phyloP scores from a whole-genome alignment of 371 early-diverging fungal genomes.

The Coelomomyces lativittatus region DNA sequence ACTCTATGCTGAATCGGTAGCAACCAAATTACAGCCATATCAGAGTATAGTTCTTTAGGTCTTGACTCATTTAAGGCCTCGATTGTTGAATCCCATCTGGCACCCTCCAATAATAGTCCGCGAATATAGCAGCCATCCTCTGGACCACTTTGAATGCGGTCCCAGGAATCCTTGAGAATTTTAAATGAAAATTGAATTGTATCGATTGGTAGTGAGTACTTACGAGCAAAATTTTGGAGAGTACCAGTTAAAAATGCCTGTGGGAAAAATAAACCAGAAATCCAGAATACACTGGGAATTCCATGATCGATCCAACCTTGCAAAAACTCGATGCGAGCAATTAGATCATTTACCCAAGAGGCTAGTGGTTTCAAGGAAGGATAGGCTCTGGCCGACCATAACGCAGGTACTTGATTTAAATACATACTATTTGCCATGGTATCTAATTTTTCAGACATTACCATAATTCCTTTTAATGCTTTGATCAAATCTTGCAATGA shows the following conservation, averaged over 20 bases:
- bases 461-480: constrained; percentile 29
- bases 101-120: constrained; percentile 32
- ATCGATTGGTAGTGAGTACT: constrained; percentile 32
- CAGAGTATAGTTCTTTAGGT: constrained; percentile 36
- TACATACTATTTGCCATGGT: constrained; percentile 24
- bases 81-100: constrained; percentile 21
- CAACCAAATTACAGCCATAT: constrained; percentile 31
- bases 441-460: constrained; percentile 34
- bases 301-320: constrained; percentile 33
- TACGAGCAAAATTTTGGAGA: constrained; percentile 29
- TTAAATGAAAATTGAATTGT: constrained; percentile 22
- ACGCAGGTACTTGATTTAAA: constrained; percentile 25
- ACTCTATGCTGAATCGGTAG: constrained; percentile 25
- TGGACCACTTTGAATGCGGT: constrained; percentile 18
- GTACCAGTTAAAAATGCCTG: constrained; percentile 34
- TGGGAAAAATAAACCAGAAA: constrained; percentile 39
- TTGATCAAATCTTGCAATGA: constrained; percentile 21
- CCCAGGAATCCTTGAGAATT: constrained; percentile 18
- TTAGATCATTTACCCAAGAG: constrained; percentile 24
- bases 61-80: constrained; percentile 14
- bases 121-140: constrained; percentile 37
- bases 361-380: constrained; percentile 36
- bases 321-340: constrained; percentile 22
- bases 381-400: constrained; percentile 31
- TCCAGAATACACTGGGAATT: constrained; percentile 32